Evolutionary conservation across 2,329 filamentous ascomycete genomes (phyloP), one percentile per base, ranked within the genome.

Genomic region (Septoria petroselini): DNA sequence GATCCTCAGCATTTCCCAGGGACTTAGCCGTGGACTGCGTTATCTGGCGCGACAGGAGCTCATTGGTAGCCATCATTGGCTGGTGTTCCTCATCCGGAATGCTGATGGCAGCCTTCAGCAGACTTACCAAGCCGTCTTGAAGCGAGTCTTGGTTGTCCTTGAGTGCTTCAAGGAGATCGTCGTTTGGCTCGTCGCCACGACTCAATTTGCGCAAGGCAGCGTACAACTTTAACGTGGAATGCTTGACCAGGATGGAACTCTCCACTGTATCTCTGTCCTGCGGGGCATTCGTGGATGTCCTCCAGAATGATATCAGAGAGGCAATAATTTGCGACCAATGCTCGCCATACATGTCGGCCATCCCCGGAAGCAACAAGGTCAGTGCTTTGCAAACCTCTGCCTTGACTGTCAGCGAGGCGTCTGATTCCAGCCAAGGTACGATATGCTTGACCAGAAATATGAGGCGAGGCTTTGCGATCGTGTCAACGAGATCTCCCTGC

Each of bases 371-470:
- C 3, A 95, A 71, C 3, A 74, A 70, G 1, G 69, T 65, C 41
- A 84, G 60, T 4, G 71, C 66, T 52, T 67, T 79, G 71, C 45
- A 88, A 63, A 53, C 74, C 75, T 60, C 83, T 71, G 64, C 82
- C 79, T 55, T 77, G 69, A 70, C 81, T 71, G 23, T 76, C 65
- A 53, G 72, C 65, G n/a, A 80, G 55, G 47, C 69, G 1, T 70
- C 68, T 0, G 72, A 65, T 11, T 84, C 78, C 0, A 91, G 71
- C 81, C 86, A 91, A 7, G 81, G 78, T 0, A 86, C 78, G 6
- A 95, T 76, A 55, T 91, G 84, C 63, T 86, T 88, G 34, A 91
- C 81, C 7, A 91, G 83, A 70, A 95, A 93, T 0, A 95, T 82
- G 2, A 93, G 70, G 18, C 90, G 80, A 61, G 91, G 81, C 46